These are phyloP conservation scores for Earliella scabrosa DNA, from an alignment of 1,284 basidiomycete genomes.

Conservation along the genomic window DNA sequence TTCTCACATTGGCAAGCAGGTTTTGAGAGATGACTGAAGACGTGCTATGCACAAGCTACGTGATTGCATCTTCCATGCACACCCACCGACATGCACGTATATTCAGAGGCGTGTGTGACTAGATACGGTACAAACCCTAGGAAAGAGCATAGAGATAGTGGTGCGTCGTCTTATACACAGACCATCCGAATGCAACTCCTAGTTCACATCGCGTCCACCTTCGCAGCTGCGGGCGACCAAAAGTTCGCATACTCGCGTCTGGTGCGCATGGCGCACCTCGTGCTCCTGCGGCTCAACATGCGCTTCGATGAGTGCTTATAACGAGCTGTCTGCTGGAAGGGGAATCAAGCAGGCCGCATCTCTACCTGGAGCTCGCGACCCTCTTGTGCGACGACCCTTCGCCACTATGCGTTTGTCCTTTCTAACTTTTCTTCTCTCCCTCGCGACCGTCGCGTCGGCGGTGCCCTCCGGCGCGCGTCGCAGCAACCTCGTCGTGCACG, in stretches of 20 bases:
- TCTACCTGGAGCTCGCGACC: slow-evolving; percentile 10
- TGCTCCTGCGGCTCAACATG: slow-evolving; percentile 1
- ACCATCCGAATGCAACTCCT: too few relatives aligned
- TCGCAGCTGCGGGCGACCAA: too few relatives aligned
- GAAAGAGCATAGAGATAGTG: not conserved
- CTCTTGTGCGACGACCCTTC: not conserved
- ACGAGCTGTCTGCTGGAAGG: not conserved
- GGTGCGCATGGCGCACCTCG: not conserved
- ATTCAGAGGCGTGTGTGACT: too few relatives aligned
- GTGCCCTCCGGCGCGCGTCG: slow-evolving; percentile 22
- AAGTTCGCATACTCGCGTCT: not conserved
- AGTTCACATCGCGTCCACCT: not conserved
- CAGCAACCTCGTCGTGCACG: slow-evolving; percentile 31
- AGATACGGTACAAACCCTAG: too few relatives aligned
- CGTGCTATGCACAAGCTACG: too few relatives aligned
- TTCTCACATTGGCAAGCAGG: slow-evolving; percentile 13
- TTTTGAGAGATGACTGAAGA: too few relatives aligned
- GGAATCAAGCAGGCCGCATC: slow-evolving; percentile 1
- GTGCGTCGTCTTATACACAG: not conserved
- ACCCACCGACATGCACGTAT: too few relatives aligned
- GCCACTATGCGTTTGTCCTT: slow-evolving; percentile 15
- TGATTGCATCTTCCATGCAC: too few relatives aligned
- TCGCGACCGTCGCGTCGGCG: slow-evolving; percentile 19
- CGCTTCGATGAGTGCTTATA: slow-evolving; percentile 6
- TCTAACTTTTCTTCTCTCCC: slow-evolving; percentile 7